Evolutionary conservation across 2,329 filamentous ascomycete species (phyloP).

Genomic region (Colletotrichum aenigma): DNA sequence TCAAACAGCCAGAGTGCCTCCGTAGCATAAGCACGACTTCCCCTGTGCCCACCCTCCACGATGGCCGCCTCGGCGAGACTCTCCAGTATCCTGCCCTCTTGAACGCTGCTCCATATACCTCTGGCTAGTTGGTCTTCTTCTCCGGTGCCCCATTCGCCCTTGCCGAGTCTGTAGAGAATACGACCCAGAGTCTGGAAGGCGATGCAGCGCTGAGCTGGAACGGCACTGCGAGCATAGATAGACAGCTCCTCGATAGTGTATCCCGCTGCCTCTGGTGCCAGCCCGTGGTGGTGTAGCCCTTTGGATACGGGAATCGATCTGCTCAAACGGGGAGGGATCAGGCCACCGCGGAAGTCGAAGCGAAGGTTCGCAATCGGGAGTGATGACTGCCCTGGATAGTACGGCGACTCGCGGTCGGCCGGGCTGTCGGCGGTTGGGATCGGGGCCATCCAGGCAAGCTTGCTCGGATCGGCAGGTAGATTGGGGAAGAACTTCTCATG

Average conservation of each 20-base stretch:
- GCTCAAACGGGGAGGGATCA: slow-evolving; percentile 79
- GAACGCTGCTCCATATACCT: slow-evolving; percentile 82
- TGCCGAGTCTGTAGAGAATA: slow-evolving; percentile 81
- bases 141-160: slow-evolving; percentile 68
- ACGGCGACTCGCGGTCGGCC: slow-evolving; percentile 74
- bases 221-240: slow-evolving; percentile 77
- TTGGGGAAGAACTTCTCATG: slow-evolving; percentile 94
- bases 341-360: slow-evolving; percentile 83
- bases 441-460: slow-evolving; percentile 89
- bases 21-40: slow-evolving; percentile 81
- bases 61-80: slow-evolving; percentile 79
- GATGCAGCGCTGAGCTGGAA: slow-evolving; percentile 86
- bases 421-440: slow-evolving; percentile 67
- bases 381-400: slow-evolving; percentile 76
- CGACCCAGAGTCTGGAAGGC: slow-evolving; percentile 91
- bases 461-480: slow-evolving; percentile 82
- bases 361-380: slow-evolving; percentile 80
- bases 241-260: slow-evolving; percentile 92
- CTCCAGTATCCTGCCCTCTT: slow-evolving; percentile 77
- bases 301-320: slow-evolving; percentile 75
- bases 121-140: slow-evolving; percentile 66
- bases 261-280: slow-evolving; percentile 90
- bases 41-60: slow-evolving; percentile 72
- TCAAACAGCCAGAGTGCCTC: slow-evolving; percentile 88
- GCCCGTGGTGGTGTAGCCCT: slow-evolving; percentile 91